Conservation (phyloP, 2,329 filamentous ascomycete species). For the Sporothrix pallida region DNA sequence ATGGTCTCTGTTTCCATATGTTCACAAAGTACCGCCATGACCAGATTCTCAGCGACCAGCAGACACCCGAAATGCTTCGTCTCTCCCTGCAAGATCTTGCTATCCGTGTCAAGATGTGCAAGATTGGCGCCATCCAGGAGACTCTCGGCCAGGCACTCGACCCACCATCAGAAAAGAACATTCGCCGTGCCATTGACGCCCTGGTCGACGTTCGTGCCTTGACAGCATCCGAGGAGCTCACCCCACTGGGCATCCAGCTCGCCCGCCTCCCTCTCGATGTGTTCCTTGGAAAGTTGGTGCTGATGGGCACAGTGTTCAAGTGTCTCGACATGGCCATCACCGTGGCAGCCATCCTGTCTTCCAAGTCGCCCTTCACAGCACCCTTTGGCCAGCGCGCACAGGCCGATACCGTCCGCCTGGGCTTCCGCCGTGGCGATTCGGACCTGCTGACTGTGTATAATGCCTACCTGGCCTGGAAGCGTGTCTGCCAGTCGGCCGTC, state of each 20-base stretch:
- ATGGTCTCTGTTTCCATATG: slow-evolving; percentile 93
- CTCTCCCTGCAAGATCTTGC: slow-evolving; percentile 93
- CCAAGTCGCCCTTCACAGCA: slow-evolving; percentile 90
- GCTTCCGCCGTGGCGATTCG: slow-evolving; percentile 85
- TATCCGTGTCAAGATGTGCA: slow-evolving; percentile 96
- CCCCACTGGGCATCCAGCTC: slow-evolving; percentile 82
- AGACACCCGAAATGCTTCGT: slow-evolving; percentile 94
- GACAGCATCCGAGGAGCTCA: slow-evolving; percentile 80
- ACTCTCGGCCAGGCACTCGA: slow-evolving; percentile 88
- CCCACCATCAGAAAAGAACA: slow-evolving; percentile 88
- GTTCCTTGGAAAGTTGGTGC: slow-evolving; percentile 89
- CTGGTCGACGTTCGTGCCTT: slow-evolving; percentile 91
- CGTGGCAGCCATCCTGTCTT: slow-evolving; percentile 89
- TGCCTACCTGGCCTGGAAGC: slow-evolving; percentile 88
- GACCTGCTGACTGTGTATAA: slow-evolving; percentile 94
- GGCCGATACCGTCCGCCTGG: slow-evolving; percentile 77
- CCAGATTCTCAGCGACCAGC: slow-evolving; percentile 82
- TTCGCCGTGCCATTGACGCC: slow-evolving; percentile 88
- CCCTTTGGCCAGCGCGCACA: slow-evolving; percentile 84
- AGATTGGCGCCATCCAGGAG: slow-evolving; percentile 89
- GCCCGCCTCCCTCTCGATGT: slow-evolving; percentile 91
- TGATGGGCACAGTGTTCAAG: slow-evolving; percentile 84
- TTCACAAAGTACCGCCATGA: slow-evolving; percentile 93
- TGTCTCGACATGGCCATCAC: slow-evolving; percentile 92
- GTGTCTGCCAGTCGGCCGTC: slow-evolving; percentile 71